These are phyloP conservation scores for Camellia japonica DNA, from an alignment of 148 eudicot species.

Conservation along the genomic window DNA sequence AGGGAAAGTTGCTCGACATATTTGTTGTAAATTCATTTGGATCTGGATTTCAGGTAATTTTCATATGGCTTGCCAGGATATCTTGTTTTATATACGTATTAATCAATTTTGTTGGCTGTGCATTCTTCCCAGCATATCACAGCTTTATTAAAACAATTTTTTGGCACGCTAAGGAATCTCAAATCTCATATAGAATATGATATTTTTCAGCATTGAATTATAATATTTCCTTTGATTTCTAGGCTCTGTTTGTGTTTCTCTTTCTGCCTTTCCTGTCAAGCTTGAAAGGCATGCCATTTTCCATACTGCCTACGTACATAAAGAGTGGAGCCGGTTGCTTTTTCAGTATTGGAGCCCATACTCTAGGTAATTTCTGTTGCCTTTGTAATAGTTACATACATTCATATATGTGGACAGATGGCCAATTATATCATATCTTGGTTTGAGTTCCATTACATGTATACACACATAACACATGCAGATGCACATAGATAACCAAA, in stretches of 20 bases:
- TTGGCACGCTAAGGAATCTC: too few relatives aligned
- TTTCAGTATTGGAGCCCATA: conserved; percentile 43
- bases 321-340: conserved; percentile 79
- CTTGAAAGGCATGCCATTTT: conserved; percentile 72
- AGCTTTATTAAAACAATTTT: background rate
- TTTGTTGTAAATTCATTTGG: conserved; percentile 92
- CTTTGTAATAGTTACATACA: background rate
- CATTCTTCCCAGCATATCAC: background rate
- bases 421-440: background rate
- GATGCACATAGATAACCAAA: background rate
- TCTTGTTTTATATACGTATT: background rate
- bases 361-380: conserved; percentile 36
- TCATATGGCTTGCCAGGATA: conserved; percentile 1
- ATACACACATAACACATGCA: background rate
- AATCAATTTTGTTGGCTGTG: background rate
- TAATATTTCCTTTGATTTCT: conserved; percentile 15
- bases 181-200: too few relatives aligned
- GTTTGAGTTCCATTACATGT: background rate
- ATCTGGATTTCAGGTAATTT: conserved; percentile 76
- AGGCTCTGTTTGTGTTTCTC: conserved; percentile 89
- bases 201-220: background rate
- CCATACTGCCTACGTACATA: conserved; percentile 60
- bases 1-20: conserved; percentile 83
- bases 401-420: background rate
- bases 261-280: conserved; percentile 71